Evolutionary conservation across 805 yeast genomes (phyloP).

Genomic region (Phaffomyces opuntiae): DNA sequence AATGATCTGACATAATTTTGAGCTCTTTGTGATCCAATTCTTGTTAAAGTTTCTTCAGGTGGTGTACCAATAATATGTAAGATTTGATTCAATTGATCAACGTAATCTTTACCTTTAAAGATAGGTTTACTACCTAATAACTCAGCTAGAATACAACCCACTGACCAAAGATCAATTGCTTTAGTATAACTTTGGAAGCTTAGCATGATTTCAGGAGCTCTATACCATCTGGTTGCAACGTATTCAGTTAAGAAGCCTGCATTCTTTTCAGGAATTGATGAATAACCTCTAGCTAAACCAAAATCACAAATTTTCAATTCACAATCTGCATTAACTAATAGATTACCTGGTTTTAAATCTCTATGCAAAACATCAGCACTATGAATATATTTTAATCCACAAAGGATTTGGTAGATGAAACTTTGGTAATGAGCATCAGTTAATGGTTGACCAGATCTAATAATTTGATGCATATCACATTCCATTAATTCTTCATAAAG

Average conservation of each 20-base stretch:
- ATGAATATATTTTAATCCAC: conserved; percentile 87
- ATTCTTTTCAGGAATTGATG: conserved; percentile 73
- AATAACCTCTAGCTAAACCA: conserved; percentile 90
- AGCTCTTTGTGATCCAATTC: conserved; percentile 82
- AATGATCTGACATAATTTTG: conserved; percentile 85
- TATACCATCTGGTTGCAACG: conserved; percentile 97
- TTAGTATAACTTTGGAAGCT: conserved; percentile 91
- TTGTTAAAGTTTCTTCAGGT: conserved; percentile 54
- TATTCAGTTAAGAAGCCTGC: conserved; percentile 95
- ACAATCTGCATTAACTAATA: conserved; percentile 92
- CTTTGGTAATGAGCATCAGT: conserved; percentile 95
- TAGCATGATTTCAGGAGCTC: conserved; percentile 97
- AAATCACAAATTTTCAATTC: conserved; percentile 95
- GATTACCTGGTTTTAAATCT: conserved; percentile 90
- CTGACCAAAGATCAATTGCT: conserved; percentile 97
- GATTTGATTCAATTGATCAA: conserved; percentile 88
- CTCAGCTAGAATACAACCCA: conserved; percentile 95
- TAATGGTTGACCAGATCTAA: conserved; percentile 85
- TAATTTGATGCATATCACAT: conserved; percentile 97
- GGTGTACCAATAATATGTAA: conserved; percentile 90
- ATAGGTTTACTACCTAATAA: conserved; percentile 85
- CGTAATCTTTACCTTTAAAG: conserved; percentile 93
- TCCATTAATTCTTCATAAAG: conserved; percentile 97
- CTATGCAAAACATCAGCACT: conserved; percentile 90
- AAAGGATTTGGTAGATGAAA: conserved; percentile 83